Base-by-base conservation (phyloP, 495 filamentous ascomycete species). In the Daldinia vernicosa region DNA sequence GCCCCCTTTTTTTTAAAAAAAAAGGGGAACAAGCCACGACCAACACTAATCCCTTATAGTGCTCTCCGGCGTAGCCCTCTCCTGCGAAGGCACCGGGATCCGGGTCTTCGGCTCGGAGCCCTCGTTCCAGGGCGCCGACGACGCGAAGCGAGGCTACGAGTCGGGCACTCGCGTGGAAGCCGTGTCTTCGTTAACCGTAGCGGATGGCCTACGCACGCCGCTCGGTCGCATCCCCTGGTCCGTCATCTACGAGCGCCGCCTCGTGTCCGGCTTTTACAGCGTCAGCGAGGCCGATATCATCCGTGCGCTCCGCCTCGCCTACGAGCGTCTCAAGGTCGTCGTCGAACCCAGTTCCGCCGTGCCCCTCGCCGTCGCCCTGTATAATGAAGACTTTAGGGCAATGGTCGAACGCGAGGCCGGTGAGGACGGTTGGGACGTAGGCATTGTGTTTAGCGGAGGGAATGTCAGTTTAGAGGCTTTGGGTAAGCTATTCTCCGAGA, bases 101-200 rank as follows among this genome's bases (percentile, higher is more conserved):
- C 77, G 74, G 7, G 92, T 98, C 47, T 98, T 96, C 80, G 95
- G 95, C n/a, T 90, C 94, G 4, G 95, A 98, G 80, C 95, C 95
- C 0, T 87, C 83, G 33, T 93, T 92, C 78, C 79, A 95, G 71
- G 93, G 92, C 60, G 95, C 89, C 5, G 93, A 98, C 80, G 95
- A 98, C 81, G 89, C 85, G 43, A 83, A 86, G 40, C 81, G 91
- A 1, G 93, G 92, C 0, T 81, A 96, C 33, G 83, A 83, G 63
- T 79, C 84, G 0, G 87, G 88, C 15, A 63, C 82, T 65, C 84
- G 94, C 30, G 84, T 98, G 24, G 78, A 84, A 58, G 76, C 65
- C 0, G 95, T 98, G 4, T 87, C 85, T 58, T 89, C 89, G 8
- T 77, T 95, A 53, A 98, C 95, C 0, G 91, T 98, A 55, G 95